Evolutionary conservation across 2,329 filamentous ascomycete species (phyloP), one percentile per base, ranked within the genome.

Genomic region (Colletotrichum chrysophilum): DNA sequence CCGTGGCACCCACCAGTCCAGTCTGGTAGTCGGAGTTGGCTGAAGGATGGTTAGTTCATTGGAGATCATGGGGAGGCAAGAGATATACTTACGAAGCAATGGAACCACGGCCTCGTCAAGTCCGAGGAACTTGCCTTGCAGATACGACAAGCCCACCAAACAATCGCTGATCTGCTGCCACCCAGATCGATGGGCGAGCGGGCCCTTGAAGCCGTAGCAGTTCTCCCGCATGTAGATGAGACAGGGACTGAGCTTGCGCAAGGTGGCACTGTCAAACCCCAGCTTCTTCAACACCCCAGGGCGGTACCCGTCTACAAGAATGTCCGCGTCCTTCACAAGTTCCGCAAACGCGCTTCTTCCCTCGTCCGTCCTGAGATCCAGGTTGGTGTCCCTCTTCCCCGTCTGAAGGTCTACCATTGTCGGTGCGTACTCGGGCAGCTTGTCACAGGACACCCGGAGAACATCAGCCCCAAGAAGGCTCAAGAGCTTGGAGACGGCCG

Each of bases 1-100:
- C 55, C 2, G 26, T 28, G 55, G 55, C 55, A 18, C 55, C 55
- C 0, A 58, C 26, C 7, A 58, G 12, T 0, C 55, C 55, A 10
- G 55, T 58, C 28, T 58, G 55, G 21, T 58, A 58, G 13, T 58
- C 55, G 21, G 55, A 58, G 16, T 58, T 58, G 13, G 55, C 55
- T 58, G 1, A 13, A 14, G 12, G 9, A 2, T 1, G 21, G 24
- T 58, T 0, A 58, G 55, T 1, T 0, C 55, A 26, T 58, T 0
- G 7, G 21, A 24, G 21, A 24, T 24, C 21, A 24, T 24, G 21
- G 21, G 2, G 21, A 24, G 21, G 28, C 28, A 3, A 18, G 4
- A 7, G 28, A 2, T 32, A 0, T 30, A 34, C 24, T 61, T 1
- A 61, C 26, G 24, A 1, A 61, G 26, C 13, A 58, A 21, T 26